Evolutionary conservation across 371 early-diverging fungal genomes (phyloP).

Genomic region (Phascolomyces articulosus): DNA sequence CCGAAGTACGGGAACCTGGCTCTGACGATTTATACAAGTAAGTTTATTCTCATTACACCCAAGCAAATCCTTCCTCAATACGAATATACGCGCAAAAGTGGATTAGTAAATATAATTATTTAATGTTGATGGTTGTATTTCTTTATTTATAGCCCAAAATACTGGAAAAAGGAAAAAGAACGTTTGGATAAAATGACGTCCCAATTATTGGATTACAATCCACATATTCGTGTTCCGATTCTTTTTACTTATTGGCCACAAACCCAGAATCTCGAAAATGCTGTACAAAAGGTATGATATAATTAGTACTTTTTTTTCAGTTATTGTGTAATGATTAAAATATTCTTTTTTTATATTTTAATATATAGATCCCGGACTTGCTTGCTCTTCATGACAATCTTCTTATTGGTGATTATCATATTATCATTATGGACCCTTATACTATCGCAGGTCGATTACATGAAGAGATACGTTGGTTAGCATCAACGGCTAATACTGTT

Average conservation of each 20-base stretch:
- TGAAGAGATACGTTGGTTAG: conserved; percentile 39
- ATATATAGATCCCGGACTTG: conserved; percentile 24
- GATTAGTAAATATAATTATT: no score
- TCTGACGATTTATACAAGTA: conserved; percentile 22
- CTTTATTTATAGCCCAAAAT: conserved; percentile 14
- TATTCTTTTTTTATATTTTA: background rate
- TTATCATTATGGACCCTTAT: conserved; percentile 38
- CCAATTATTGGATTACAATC: conserved; percentile 17
- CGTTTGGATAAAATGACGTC: conserved; percentile 22
- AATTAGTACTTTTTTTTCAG: background rate
- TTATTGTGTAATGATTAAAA: background rate
- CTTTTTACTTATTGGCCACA: conserved; percentile 39
- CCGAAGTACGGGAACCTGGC: conserved; percentile 19
- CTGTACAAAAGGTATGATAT: conserved; percentile 25
- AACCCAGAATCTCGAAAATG: conserved; percentile 2
- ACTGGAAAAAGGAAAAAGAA: conserved; percentile 28
- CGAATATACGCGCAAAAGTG: no score
- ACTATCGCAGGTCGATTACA: conserved; percentile 26
- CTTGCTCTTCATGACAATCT: conserved; percentile 18
- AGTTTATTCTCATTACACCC: background rate
- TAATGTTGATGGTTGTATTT: no score
- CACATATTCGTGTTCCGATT: conserved; percentile 27
- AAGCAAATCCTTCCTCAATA: no score
- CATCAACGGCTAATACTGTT: background rate
- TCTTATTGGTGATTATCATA: conserved; percentile 25